A percentile compares a stretch with the other conserved stretches of the same genome.
These are phyloP conservation scores for Rutidosis leptorrhynchoides DNA, from an alignment of 129 eudicot genomes.

Conservation along the genomic window DNA sequence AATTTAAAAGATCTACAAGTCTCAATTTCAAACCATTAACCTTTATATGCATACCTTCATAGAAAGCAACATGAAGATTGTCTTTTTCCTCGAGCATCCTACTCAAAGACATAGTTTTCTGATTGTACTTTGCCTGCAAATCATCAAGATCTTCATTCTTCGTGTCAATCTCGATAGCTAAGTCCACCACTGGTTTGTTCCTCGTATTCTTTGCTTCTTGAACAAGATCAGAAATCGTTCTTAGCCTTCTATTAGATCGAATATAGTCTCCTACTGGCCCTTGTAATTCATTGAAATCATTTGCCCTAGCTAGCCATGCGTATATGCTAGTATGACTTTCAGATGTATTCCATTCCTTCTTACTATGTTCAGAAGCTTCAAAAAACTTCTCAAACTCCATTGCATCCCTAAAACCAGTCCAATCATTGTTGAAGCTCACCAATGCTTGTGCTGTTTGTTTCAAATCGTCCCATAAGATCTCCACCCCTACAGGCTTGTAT, in stretches of 20 bases:
- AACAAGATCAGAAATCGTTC: slow-evolving; percentile 48
- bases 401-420: slow-evolving; percentile 75
- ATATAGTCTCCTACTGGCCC: slow-evolving; percentile 74
- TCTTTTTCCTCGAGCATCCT: slow-evolving; percentile 80
- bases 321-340: slow-evolving; percentile 43
- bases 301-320: slow-evolving; percentile 89
- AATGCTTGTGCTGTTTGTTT: slow-evolving; percentile 41
- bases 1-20: not conserved
- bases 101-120: slow-evolving; percentile 54
- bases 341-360: slow-evolving; percentile 57
- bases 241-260: slow-evolving; percentile 53
- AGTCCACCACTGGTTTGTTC: slow-evolving; percentile 45
- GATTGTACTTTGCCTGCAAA: slow-evolving; percentile 57
- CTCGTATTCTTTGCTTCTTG: slow-evolving; percentile 47
- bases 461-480: slow-evolving; percentile 49
- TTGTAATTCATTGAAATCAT: slow-evolving; percentile 49
- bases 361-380: slow-evolving; percentile 54
- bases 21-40: not conserved
- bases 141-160: slow-evolving; percentile 62
- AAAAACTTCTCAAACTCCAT: slow-evolving; percentile 82
- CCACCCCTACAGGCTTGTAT: slow-evolving; percentile 58
- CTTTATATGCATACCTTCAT: slow-evolving; percentile 46
- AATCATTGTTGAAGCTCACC: slow-evolving; percentile 57
- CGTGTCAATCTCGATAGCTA: slow-evolving; percentile 71
- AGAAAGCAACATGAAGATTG: slow-evolving; percentile 58